Conservation (phyloP, 78 protist genomes). For the Dictyostelium capitatum region DNA sequence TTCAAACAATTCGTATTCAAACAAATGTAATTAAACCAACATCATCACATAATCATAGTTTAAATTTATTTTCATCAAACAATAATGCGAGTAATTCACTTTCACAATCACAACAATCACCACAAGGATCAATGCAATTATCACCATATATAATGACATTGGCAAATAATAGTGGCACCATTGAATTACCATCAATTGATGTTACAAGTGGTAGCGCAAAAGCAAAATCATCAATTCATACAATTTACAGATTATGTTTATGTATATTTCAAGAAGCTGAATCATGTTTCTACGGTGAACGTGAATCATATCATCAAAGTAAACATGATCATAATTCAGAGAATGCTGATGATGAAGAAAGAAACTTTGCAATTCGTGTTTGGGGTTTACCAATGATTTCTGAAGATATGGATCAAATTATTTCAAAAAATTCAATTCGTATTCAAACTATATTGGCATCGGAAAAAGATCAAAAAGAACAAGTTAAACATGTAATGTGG, state of each 20-base stretch:
- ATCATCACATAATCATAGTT: not conserved
- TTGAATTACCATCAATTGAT: conserved; percentile 55
- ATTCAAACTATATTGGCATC: conserved; percentile 75
- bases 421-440: conserved; percentile 66
- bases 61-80: not conserved
- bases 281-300: conserved; percentile 67
- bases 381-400: conserved; percentile 71
- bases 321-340: not conserved
- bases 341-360: conserved; percentile 32
- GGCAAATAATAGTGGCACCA: conserved; percentile 15
- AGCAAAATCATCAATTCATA: conserved; percentile 55
- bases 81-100: not conserved
- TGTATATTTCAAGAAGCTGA: conserved; percentile 80
- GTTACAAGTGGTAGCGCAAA: conserved; percentile 13
- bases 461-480: conserved; percentile 67
- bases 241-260: conserved; percentile 30
- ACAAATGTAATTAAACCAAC: not conserved
- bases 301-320: not conserved
- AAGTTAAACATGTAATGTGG: conserved; percentile 78
- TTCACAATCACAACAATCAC: not conserved
- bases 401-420: conserved; percentile 74
- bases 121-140: not conserved
- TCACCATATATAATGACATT: conserved; percentile 53
- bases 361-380: conserved; percentile 38
- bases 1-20: conserved; percentile 45